Evolutionary conservation across 192 early-diverging fungal species (phyloP).

Genomic region (Pecoramyces ruminantium): DNA sequence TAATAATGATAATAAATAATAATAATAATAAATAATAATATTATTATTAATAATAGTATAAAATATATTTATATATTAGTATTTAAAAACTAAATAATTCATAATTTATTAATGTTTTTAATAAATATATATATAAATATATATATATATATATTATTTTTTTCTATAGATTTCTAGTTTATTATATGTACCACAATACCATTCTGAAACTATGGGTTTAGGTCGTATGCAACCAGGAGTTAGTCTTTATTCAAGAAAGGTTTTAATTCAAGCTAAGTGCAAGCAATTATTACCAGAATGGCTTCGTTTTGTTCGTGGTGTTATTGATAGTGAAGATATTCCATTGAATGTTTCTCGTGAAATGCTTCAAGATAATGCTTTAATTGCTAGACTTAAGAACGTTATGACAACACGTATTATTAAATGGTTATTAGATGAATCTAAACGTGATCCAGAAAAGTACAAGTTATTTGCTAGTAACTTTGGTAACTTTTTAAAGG

Average conservation of each 20-base stretch:
- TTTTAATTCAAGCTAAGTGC: conserved; percentile 47
- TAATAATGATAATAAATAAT: conserved; percentile 23
- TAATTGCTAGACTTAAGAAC: conserved; percentile 2
- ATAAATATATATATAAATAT: too few species aligned
- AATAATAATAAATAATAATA: conserved; percentile 4
- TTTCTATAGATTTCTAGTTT: background rate
- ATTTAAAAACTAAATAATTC: too few species aligned
- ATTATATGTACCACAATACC: conserved; percentile 33
- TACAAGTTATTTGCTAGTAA: conserved; percentile 1
- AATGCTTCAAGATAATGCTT: conserved; percentile 2
- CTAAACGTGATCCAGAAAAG: conserved; percentile 1
- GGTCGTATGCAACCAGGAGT: conserved; percentile 37
- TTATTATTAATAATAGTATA: conserved; percentile 30
- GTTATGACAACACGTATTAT: conserved; percentile 1
- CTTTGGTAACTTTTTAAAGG: conserved; percentile 5
- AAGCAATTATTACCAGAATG: conserved; percentile 6
- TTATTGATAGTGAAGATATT: conserved; percentile 6
- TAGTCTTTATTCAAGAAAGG: conserved; percentile 42
- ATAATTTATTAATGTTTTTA: too few species aligned
- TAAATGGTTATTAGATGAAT: conserved; percentile 4
- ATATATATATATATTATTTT: too few species aligned
- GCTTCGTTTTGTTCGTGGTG: conserved; percentile 3
- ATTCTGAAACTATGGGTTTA: conserved; percentile 34
- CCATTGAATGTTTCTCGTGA: conserved; percentile 6
- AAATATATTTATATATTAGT: too few species aligned